Base-by-base conservation (phyloP, 768 basidiomycete species). In the Saitozyma sp. region DNA sequence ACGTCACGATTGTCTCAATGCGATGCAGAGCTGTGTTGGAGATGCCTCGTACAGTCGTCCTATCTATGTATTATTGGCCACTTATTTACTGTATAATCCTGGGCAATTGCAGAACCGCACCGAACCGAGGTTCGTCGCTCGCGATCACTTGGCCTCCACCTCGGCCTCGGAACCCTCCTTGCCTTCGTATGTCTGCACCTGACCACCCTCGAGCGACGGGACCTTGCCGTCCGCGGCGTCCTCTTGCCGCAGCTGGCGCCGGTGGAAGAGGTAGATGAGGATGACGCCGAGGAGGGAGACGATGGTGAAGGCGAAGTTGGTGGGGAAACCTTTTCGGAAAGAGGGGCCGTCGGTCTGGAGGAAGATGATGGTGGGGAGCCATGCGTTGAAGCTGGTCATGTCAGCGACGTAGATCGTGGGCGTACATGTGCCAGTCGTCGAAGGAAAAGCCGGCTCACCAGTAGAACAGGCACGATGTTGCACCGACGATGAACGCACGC, bases 281-380 rank as follows among this genome's bases (percentile, higher is more conserved):
- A 56, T 50, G 45, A 29, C 29, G 29, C 29, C 29, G 29, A 29
- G 29, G 29, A 29, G 29, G 39, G 57, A 51, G 37, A 48, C 42
- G 42, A 63, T 55, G 42, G 58, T 57, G 45, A 50, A 64, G 1
- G n/a, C 40, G 14, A 65, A 58, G 19, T 20, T 51, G 10, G 67
- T 62, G 51, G 53, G 39, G 60, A 65, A 68, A 38, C 67, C 67
- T 41, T 62, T 65, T 43, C 56, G 50, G 57, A 65, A 68, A 8
- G 43, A 19, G 39, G 67, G 67, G 9, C 48, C 63, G 9, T 60
- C 55, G 8, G 67, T 68, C 42, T 68, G 67, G 0, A 45, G 48
- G 58, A 59, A 69, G 48, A 69, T 63, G 39, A 63, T 46, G n/a
- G 20, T 57, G 17, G 64, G 64, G 6, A 69, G 51, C 20, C 20